Evolutionary conservation across 441 rosid genomes (phyloP).

Genomic region (Biscutella auriculata): DNA sequence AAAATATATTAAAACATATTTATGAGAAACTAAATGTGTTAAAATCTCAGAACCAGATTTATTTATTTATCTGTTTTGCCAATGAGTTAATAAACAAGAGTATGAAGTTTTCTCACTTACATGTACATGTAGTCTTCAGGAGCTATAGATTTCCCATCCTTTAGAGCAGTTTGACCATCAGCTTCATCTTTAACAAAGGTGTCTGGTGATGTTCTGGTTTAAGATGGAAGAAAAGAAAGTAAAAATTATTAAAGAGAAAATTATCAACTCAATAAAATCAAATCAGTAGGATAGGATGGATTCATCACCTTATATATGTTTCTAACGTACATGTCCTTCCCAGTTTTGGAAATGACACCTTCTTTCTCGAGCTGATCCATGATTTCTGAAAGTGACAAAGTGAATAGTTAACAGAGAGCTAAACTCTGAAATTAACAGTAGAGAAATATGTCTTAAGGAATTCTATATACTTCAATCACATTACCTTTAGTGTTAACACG

Average conservation of each 20-base stretch:
- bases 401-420: conserved; percentile 2
- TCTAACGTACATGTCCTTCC: conserved; percentile 46
- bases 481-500: conserved; percentile 72
- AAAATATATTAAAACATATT: too few species aligned
- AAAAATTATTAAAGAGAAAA: neutral
- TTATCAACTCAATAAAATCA: neutral
- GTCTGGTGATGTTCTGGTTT: conserved; percentile 39
- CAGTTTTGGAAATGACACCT: conserved; percentile 48
- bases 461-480: neutral
- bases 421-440: neutral
- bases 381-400: conserved; percentile 48
- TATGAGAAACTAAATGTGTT: too few species aligned
- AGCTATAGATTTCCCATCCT: conserved; percentile 30
- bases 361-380: conserved; percentile 70
- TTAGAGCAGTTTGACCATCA: conserved; percentile 28
- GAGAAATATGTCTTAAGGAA: neutral
- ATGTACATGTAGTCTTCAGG: conserved; percentile 54
- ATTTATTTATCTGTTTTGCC: neutral
- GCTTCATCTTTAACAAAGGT: conserved; percentile 68
- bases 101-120: conserved; percentile 39
- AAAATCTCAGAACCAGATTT: neutral
- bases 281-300: neutral
- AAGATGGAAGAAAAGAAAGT: conserved; percentile 10
- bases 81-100: neutral
- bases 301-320: conserved; percentile 56